A percentile compares a stretch with the other conserved stretches of the same genome.
phyloP scores from a whole-genome alignment of 768 basidiomycete genomes.

The Xanthoconium purpureum region DNA sequence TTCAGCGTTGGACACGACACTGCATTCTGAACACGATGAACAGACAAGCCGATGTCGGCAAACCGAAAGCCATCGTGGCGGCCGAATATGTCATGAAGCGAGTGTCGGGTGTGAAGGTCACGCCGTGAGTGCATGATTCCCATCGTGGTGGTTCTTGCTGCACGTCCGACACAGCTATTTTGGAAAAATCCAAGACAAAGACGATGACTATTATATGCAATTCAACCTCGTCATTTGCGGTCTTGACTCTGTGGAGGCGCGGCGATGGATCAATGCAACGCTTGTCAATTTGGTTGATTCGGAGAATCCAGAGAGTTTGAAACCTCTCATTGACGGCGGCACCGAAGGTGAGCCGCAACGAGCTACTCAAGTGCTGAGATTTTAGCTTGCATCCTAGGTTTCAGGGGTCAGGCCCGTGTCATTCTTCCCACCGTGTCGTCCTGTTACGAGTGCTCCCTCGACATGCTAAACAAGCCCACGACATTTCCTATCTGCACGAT shows the following conservation, averaged over 20 bases:
- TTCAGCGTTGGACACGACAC: background rate
- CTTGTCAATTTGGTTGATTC: slow-evolving; percentile 91
- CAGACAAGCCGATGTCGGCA: slow-evolving; percentile 88
- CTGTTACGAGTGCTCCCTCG: slow-evolving; percentile 97
- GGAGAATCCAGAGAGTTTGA: slow-evolving; percentile 90
- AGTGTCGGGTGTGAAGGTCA: slow-evolving; percentile 94
- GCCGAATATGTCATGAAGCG: slow-evolving; percentile 97
- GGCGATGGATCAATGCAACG: slow-evolving; percentile 98
- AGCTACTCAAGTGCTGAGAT: background rate
- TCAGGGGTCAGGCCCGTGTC: slow-evolving; percentile 97
- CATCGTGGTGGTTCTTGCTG: background rate
- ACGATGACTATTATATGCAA: slow-evolving; percentile 90
- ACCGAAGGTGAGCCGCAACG: slow-evolving; percentile 72
- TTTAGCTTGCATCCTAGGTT: slow-evolving; percentile 52
- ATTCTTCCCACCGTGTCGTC: slow-evolving; percentile 94
- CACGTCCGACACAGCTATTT: slow-evolving; percentile 60
- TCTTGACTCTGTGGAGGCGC: slow-evolving; percentile 93
- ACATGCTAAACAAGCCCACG: slow-evolving; percentile 97
- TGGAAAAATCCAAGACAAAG: slow-evolving; percentile 98
- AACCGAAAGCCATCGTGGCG: slow-evolving; percentile 90
- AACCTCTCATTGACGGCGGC: slow-evolving; percentile 96
- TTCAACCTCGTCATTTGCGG: slow-evolving; percentile 98
- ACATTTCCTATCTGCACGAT: slow-evolving; percentile 99
- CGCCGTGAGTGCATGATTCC: slow-evolving; percentile 63
- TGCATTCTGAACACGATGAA: slow-evolving; percentile 1